Percentiles rank a stretch among this genome's conserved stretches.
These are phyloP conservation scores for Pelargonium cotyledonis DNA, from an alignment of 441 rosid species.

Conservation along the genomic window DNA sequence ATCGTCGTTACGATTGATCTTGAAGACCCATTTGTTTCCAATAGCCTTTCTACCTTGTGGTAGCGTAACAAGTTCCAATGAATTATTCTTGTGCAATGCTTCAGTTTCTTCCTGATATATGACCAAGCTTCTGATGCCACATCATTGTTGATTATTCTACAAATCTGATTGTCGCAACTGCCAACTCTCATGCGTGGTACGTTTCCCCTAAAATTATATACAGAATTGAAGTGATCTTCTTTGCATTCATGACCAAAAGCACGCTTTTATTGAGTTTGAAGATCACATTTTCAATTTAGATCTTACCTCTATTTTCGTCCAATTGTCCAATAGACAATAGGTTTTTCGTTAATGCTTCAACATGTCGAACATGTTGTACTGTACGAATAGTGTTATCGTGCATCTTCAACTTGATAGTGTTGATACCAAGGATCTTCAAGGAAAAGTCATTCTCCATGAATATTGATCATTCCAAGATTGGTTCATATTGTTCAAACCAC, in stretches of 20 bases:
- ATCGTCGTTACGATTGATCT: conserved; percentile 13
- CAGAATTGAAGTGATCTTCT: conserved; percentile 9
- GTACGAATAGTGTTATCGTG: background rate
- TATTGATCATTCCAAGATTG: too few species aligned
- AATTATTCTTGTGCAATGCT: too few species aligned
- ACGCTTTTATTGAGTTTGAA: background rate
- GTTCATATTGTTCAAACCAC: too few species aligned
- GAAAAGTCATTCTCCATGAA: too few species aligned
- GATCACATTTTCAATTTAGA: background rate
- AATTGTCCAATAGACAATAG: conserved; percentile 4
- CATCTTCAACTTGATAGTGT: conserved; percentile 1
- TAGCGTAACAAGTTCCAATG: too few species aligned
- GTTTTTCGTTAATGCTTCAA: conserved; percentile 9
- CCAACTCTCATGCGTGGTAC: background rate
- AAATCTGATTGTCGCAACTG: too few species aligned
- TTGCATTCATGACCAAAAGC: background rate
- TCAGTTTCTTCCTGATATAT: too few species aligned
- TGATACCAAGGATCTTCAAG: conserved; percentile 5
- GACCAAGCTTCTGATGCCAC: background rate
- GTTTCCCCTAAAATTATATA: conserved; percentile 5
- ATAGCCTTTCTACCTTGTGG: too few species aligned
- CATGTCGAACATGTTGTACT: conserved; percentile 1
- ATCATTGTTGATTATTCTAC: too few species aligned
- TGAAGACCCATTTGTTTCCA: conserved; percentile 9
- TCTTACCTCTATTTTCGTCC: background rate